A percentile compares a stretch with the other conserved stretches of the same genome.
phyloP scores from a whole-genome alignment of 495 filamentous ascomycete genomes.

The Mycothermus thermophilus region DNA sequence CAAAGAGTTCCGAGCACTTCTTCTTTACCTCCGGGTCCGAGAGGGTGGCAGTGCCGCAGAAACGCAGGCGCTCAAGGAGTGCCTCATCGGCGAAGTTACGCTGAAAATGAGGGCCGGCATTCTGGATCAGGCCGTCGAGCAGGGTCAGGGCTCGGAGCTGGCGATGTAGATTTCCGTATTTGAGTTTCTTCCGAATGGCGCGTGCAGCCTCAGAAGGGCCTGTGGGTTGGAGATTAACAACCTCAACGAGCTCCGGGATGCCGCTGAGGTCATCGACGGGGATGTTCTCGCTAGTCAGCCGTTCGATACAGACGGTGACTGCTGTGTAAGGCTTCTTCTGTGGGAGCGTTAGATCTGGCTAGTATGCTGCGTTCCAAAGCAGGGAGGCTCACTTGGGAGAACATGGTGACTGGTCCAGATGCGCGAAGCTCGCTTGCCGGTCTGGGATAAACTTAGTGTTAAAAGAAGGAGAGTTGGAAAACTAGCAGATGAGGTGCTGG shows the following conservation, averaged over 20 bases:
- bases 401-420: constrained; percentile 22
- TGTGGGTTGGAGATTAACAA: constrained; percentile 73
- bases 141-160: constrained; percentile 84
- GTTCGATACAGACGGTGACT: constrained; percentile 86
- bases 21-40: constrained; percentile 74
- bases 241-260: constrained; percentile 87
- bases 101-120: constrained; percentile 81
- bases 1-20: constrained; percentile 75
- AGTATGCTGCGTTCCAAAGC: too few relatives aligned
- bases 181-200: constrained; percentile 95
- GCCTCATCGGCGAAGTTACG: constrained; percentile 79
- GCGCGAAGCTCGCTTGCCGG: too few relatives aligned
- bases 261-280: constrained; percentile 84
- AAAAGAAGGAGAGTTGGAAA: too few relatives aligned
- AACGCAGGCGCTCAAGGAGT: constrained; percentile 81
- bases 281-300: constrained; percentile 76
- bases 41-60: constrained; percentile 70
- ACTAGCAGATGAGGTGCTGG: too few relatives aligned
- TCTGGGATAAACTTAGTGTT: too few relatives aligned
- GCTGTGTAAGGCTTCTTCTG: constrained; percentile 92
- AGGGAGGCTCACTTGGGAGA: constrained; percentile 24
- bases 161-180: constrained; percentile 86
- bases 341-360: constrained; percentile 1
- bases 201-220: constrained; percentile 84
- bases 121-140: constrained; percentile 88